phyloP scores from a whole-genome alignment of 2,329 filamentous ascomycete genomes.

The Ophiostoma novo-ulmi region DNA sequence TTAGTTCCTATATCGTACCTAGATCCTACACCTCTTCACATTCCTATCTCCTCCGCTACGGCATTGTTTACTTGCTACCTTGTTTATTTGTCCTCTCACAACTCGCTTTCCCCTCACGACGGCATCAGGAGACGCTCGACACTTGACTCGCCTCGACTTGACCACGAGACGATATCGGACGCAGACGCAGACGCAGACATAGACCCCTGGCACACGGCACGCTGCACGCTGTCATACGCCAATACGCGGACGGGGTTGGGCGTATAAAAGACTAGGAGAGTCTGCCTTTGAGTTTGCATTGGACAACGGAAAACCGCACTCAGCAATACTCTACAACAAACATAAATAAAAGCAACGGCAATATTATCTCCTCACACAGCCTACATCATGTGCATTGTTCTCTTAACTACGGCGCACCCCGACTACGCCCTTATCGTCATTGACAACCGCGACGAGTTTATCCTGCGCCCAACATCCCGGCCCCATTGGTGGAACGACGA shows the following conservation, averaged over 20 bases:
- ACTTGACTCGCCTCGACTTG: neutral
- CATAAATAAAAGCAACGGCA: neutral
- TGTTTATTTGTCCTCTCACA: neutral
- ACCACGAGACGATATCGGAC: constrained; percentile 19
- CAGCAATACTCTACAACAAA: neutral
- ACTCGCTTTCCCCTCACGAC: neutral
- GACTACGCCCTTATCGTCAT: constrained; percentile 68
- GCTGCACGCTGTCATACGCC: neutral
- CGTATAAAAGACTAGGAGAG: neutral
- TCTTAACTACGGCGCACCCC: constrained; percentile 71
- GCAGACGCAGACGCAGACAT: neutral
- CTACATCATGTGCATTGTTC: constrained; percentile 65
- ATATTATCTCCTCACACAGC: neutral
- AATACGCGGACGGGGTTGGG: neutral
- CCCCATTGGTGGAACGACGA: constrained; percentile 58
- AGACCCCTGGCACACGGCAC: neutral
- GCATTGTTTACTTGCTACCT: neutral
- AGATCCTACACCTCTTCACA: neutral
- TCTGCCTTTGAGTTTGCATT: neutral
- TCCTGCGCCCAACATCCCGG: constrained; percentile 58
- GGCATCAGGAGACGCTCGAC: constrained; percentile 17
- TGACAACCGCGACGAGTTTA: constrained; percentile 73
- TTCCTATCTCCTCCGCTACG: neutral
- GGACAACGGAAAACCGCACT: neutral
- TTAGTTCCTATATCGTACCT: neutral